Evolutionary conservation across 495 filamentous ascomycete species (phyloP), one percentile per base, ranked within the genome.

Genomic region (Pyrenopolyporus hunteri): DNA sequence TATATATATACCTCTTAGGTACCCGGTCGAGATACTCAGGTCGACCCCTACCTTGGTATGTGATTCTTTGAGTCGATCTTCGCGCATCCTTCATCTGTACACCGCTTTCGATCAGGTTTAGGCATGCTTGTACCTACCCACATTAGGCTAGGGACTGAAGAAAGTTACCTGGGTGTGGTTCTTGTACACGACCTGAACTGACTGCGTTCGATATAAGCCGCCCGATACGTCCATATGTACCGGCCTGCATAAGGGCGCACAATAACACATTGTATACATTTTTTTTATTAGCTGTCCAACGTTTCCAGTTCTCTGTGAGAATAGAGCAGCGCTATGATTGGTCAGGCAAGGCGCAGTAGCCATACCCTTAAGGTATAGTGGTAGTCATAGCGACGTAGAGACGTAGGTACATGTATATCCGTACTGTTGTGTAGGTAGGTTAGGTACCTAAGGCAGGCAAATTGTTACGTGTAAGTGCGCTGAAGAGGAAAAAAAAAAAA

Each of bases 41-140:
- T 20, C 10, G 2, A 28, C 1, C 25, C 31, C 43, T 57, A 48
- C 43, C 20, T 31, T 14, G 17, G 33, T 11, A 39, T 64, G 42
- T 17, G 39, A 48, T 47, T 46, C 26, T 35, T 43, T 33, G 11
- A 49, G 28, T 25, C 26, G 16, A 47, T 47, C 25, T 47, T 8
- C 25, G 14, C 10, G 25, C 26, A 19, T 47, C 36, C 16, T 16
- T 16, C 4, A 8, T 26, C n/a, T 35, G 29, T 52, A 60, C 63
- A 66, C 63, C 63, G 63, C 63, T 60, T 56, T 49, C 63, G 17
- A 46, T 53, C 64, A 49, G 35, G 29, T 48, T 53, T 58, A 35
- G 37, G 37, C 32, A 25, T 13, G 29, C 28, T 45, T 42, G 35
- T 54, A 51, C 31, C 28, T 49, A 40, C 7, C 48, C 43, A 61